Conservation (phyloP, 2,329 filamentous ascomycete genomes). For the Scopulariopsis brevicaulis region DNA sequence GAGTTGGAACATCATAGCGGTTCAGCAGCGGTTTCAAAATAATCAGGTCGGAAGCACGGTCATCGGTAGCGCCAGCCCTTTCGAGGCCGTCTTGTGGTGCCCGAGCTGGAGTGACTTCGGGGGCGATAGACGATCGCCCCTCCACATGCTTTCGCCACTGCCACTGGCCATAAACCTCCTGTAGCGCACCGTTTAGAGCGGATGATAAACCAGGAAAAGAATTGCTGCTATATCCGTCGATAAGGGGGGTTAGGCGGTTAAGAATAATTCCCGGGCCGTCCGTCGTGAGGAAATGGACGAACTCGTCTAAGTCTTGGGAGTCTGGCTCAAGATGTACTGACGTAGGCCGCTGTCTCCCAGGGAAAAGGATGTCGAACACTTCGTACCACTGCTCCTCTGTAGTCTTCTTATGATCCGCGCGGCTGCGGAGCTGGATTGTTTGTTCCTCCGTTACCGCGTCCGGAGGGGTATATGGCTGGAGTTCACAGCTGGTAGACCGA, state of each 20-base stretch:
- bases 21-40: no score
- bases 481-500: constrained; percentile 6
- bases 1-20: no score
- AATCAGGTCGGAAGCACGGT: no score
- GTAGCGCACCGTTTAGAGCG: neutral
- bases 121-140: no score
- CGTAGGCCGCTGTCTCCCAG: constrained; percentile 5
- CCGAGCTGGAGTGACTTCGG: no score
- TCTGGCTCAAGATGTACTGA: constrained; percentile 11
- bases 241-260: neutral
- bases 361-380: constrained; percentile 12
- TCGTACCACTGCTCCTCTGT: constrained; percentile 12
- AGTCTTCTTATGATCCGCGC: constrained; percentile 10
- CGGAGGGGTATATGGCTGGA: constrained; percentile 6
- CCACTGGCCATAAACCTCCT: constrained; percentile 2
- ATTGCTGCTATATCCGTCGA: neutral
- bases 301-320: constrained; percentile 9
- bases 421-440: constrained; percentile 8
- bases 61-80: no score
- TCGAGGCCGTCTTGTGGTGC: no score
- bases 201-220: neutral
- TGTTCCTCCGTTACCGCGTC: constrained; percentile 11
- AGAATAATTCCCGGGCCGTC: constrained; percentile 3
- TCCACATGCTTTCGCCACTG: no score
- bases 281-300: constrained; percentile 6